phyloP scores from a whole-genome alignment of 2,329 filamentous ascomycete genomes.

The Stemphylium vesicarium region DNA sequence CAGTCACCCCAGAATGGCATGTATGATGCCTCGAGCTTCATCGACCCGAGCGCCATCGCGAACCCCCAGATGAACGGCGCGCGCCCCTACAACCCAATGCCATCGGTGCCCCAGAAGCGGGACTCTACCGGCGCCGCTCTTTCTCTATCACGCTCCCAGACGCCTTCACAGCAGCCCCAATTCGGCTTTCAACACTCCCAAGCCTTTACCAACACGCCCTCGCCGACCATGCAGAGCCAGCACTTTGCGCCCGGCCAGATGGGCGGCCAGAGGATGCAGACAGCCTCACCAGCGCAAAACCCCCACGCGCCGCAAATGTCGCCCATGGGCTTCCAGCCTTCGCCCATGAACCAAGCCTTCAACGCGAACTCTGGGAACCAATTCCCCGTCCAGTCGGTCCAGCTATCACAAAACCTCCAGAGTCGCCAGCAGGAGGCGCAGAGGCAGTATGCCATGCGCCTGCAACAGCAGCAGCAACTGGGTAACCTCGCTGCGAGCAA shows the following conservation, averaged over 20 bases:
- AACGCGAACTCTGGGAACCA: conserved; percentile 51
- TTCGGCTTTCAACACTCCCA: conserved; percentile 69
- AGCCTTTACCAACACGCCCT: conserved; percentile 87
- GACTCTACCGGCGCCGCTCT: conserved; percentile 86
- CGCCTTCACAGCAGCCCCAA: conserved; percentile 75
- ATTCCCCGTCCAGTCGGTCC: conserved; percentile 54
- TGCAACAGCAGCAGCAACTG: conserved; percentile 72
- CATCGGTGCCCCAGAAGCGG: conserved; percentile 92
- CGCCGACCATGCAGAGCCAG: conserved; percentile 88
- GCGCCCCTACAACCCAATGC: conserved; percentile 79
- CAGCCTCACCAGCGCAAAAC: conserved; percentile 91
- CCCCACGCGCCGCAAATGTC: conserved; percentile 54
- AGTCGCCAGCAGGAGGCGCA: conserved; percentile 67
- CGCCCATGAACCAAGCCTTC: conserved; percentile 48
- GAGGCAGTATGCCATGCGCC: conserved; percentile 83
- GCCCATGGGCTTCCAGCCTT: conserved; percentile 45
- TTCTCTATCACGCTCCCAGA: conserved; percentile 92
- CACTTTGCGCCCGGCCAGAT: conserved; percentile 63
- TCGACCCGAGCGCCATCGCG: conserved; percentile 50
- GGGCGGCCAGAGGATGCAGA: conserved; percentile 74
- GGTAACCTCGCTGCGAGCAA: conserved; percentile 49
- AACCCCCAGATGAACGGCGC: conserved; percentile 68
- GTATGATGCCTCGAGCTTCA: conserved; percentile 47
- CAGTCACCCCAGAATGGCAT: conserved; percentile 46
- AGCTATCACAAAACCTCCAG: conserved; percentile 59